Conservation (phyloP, 1,139 yeast species). For the Keqinozyma sinolaborantium region DNA sequence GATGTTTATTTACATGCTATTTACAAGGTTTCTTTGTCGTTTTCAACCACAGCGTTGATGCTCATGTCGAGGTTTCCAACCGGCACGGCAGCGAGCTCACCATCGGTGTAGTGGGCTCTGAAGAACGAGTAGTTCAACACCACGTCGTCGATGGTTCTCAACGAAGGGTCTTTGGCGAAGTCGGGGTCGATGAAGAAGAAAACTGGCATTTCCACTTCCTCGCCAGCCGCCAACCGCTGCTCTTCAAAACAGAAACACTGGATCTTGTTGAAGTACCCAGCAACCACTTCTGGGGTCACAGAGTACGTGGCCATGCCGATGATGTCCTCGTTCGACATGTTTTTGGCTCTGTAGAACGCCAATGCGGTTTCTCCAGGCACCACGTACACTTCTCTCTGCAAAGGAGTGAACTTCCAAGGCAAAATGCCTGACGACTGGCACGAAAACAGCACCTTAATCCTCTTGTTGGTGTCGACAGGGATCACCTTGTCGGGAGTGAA, state of each 20-base stretch:
- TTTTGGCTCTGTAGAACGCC: conserved; percentile 92
- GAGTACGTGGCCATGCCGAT: conserved; percentile 98
- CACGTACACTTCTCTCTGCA: conserved; percentile 88
- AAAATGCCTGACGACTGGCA: conserved; percentile 88
- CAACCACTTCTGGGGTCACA: conserved; percentile 94
- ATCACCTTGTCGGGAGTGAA: conserved; percentile 85
- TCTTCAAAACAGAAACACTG: conserved; percentile 99
- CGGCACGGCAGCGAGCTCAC: conserved; percentile 43
- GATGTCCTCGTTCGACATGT: conserved; percentile 80
- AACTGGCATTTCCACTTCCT: conserved; percentile 98
- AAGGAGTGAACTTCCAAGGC: conserved; percentile 96
- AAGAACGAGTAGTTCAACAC: conserved; percentile 92
- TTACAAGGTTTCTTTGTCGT: no score
- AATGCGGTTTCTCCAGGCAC: conserved; percentile 98
- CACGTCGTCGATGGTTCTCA: conserved; percentile 88
- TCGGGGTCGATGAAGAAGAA: conserved; percentile 98
- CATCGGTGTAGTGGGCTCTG: conserved; percentile 53
- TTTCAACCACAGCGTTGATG: background rate
- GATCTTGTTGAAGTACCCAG: conserved; percentile 92
- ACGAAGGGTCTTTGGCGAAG: conserved; percentile 88
- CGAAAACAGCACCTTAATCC: conserved; percentile 80
- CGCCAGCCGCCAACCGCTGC: conserved; percentile 90
- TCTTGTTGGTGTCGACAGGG: conserved; percentile 83
- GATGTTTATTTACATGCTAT: no score
- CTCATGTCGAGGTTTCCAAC: conserved; percentile 20